phyloP scores from a whole-genome alignment of 495 filamentous ascomycete genomes.

The Sordaria brevicollis region DNA sequence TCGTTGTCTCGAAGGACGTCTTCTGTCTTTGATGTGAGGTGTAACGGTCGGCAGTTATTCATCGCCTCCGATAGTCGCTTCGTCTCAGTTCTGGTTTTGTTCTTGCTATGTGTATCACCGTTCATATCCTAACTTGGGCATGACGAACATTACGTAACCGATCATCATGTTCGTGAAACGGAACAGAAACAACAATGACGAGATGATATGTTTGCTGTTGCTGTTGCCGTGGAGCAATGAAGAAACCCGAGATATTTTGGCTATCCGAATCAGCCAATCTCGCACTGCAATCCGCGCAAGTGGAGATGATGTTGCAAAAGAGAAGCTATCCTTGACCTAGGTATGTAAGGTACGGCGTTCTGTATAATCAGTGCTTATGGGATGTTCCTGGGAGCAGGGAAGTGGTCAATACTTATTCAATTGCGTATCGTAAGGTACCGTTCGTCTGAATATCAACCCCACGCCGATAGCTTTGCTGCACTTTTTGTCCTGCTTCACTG shows the following conservation, averaged over 20 bases:
- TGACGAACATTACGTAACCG: neutral
- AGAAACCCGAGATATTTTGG: neutral
- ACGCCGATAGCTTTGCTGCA: neutral
- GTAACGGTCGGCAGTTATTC: no score
- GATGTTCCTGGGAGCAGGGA: neutral
- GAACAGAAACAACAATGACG: neutral
- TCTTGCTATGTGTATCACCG: neutral
- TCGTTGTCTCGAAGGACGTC: neutral
- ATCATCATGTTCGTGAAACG: neutral
- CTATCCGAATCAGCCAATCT: neutral
- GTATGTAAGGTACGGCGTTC: neutral
- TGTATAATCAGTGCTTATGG: neutral
- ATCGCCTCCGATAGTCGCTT: neutral
- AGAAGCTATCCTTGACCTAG: neutral
- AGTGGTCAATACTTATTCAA: neutral
- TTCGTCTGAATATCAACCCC: neutral
- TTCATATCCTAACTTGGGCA: neutral
- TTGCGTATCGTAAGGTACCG: neutral
- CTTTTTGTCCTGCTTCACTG: neutral
- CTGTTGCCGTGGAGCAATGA: neutral
- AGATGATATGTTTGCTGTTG: neutral
- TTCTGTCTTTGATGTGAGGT: no score
- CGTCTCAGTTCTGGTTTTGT: neutral
- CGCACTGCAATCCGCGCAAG: neutral
- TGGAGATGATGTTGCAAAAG: neutral